Conservation (phyloP, 768 basidiomycete species). For the Rubroboletus satanas region DNA sequence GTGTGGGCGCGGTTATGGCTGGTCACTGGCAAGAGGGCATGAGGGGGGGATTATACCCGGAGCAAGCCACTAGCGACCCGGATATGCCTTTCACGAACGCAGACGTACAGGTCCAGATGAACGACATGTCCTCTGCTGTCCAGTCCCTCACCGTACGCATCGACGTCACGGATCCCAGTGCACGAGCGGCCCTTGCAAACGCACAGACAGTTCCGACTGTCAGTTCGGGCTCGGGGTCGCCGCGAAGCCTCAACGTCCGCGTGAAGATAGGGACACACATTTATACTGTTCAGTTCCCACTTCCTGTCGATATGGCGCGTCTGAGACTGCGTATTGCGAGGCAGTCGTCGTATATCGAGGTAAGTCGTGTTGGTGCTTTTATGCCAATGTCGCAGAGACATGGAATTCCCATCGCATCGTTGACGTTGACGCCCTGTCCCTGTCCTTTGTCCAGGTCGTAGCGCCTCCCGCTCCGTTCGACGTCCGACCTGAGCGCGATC, state of each 20-base stretch:
- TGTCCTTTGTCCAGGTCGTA: conserved; percentile 15
- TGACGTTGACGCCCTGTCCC: neutral
- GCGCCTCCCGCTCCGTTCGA: conserved; percentile 14
- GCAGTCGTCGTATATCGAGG: conserved; percentile 47
- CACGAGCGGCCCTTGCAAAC: conserved; percentile 10
- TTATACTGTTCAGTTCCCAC: conserved; percentile 37
- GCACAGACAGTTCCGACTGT: conserved; percentile 5
- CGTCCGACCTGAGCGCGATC: conserved; percentile 17
- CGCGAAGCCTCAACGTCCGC: neutral
- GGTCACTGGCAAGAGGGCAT: conserved; percentile 3
- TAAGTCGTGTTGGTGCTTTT: neutral
- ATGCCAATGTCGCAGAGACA: neutral
- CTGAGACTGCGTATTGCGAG: conserved; percentile 46
- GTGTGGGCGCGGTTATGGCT: no score
- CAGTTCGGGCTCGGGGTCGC: neutral
- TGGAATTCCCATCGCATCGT: neutral
- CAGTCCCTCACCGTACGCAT: conserved; percentile 16
- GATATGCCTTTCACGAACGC: neutral
- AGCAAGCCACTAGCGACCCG: neutral
- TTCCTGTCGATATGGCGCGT: conserved; percentile 38
- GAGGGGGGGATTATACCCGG: neutral
- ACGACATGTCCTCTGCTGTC: neutral
- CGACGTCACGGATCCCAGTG: conserved; percentile 19
- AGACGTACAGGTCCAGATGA: conserved; percentile 15
- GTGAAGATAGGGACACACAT: conserved; percentile 15